phyloP scores from a whole-genome alignment of 1,284 basidiomycete species.

The Trametes hirsuta region DNA sequence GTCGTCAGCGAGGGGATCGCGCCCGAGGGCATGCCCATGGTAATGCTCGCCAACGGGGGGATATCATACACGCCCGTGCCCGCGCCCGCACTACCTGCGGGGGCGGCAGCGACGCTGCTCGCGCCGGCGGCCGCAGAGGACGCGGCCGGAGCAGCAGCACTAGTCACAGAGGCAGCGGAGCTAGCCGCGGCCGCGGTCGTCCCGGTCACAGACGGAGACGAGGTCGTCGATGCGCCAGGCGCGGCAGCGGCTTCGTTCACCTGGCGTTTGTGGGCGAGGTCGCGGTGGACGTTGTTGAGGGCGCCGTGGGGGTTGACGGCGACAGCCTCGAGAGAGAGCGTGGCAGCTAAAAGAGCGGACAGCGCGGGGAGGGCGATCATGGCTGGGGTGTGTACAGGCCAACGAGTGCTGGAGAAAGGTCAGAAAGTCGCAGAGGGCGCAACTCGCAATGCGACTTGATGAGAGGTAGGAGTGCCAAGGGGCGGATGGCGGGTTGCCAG shows the following conservation, averaged over 20 bases:
- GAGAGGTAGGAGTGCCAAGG: background rate
- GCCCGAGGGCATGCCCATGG: slow-evolving; percentile 66
- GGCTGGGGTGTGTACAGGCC: slow-evolving; percentile 5
- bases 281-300: slow-evolving; percentile 6
- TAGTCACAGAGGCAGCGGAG: slow-evolving; percentile 10
- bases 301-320: slow-evolving; percentile 19
- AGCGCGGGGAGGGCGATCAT: slow-evolving; percentile 25
- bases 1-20: slow-evolving; percentile 52
- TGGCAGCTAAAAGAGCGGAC: slow-evolving; percentile 28
- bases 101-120: slow-evolving; percentile 4
- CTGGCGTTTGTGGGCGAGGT: slow-evolving; percentile 19
- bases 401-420: slow-evolving; percentile 1
- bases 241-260: background rate
- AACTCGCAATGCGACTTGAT: slow-evolving; percentile 23
- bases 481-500: slow-evolving; percentile 2
- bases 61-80: slow-evolving; percentile 21
- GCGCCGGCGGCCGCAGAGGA: slow-evolving; percentile 17
- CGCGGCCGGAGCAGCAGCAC: slow-evolving; percentile 8
- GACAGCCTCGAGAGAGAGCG: slow-evolving; percentile 24
- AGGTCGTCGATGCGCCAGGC: background rate
- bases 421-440: slow-evolving; percentile 24
- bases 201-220: background rate
- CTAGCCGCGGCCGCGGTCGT: background rate
- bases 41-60: slow-evolving; percentile 67
- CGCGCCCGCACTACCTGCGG: slow-evolving; percentile 1